Percentiles rank a stretch among this genome's conserved stretches.
Evolutionary conservation across 2,329 filamentous ascomycete species (phyloP).

Genomic region (Metarhizium humberi): DNA sequence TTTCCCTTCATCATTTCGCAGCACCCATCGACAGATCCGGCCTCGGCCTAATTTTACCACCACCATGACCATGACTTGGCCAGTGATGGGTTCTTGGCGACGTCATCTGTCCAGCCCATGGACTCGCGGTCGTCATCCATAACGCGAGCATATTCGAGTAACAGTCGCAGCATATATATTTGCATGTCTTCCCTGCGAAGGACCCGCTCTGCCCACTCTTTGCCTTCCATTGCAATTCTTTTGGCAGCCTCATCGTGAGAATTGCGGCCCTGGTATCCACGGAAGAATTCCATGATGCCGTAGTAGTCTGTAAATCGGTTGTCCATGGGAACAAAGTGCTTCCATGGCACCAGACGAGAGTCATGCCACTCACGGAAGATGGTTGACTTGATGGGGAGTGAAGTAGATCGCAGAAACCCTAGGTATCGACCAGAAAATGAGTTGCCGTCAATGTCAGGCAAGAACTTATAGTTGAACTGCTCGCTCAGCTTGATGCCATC

Average conservation of each 20-base stretch:
- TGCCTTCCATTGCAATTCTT: constrained; percentile 55
- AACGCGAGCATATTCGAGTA: constrained; percentile 54
- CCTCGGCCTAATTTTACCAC: constrained; percentile 1
- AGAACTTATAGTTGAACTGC: constrained; percentile 56
- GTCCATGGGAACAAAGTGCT: constrained; percentile 75
- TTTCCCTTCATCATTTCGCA: neutral
- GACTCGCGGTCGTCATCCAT: constrained; percentile 39
- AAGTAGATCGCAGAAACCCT: constrained; percentile 59
- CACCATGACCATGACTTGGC: constrained; percentile 20
- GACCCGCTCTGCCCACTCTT: constrained; percentile 59
- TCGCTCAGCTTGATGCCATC: constrained; percentile 33
- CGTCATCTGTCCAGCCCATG: constrained; percentile 47
- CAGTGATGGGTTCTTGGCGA: constrained; percentile 25
- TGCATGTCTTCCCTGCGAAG: constrained; percentile 65
- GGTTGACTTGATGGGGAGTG: constrained; percentile 67
- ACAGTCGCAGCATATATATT: constrained; percentile 56
- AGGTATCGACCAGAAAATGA: constrained; percentile 60
- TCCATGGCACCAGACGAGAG: constrained; percentile 62
- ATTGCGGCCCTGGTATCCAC: constrained; percentile 43
- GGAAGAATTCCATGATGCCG: constrained; percentile 65
- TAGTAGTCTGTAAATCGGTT: constrained; percentile 64
- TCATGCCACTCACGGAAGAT: constrained; percentile 79
- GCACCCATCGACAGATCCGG: neutral
- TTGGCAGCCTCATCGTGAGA: constrained; percentile 49
- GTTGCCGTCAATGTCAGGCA: constrained; percentile 71